Evolutionary conservation across 306 rosid genomes (phyloP).

Genomic region (Casuarina cunninghamiana): DNA sequence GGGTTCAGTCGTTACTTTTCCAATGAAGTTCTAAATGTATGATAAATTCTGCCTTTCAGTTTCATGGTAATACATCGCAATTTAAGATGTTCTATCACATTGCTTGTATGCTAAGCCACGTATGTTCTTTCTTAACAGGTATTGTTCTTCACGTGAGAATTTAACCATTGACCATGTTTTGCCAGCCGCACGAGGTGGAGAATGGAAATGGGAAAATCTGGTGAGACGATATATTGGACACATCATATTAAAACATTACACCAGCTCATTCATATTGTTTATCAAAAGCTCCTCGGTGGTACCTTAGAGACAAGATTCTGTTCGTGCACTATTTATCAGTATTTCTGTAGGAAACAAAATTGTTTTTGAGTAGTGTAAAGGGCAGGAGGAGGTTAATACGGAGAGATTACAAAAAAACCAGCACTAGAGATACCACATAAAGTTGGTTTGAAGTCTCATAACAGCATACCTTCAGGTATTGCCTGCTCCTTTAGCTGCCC

Average conservation of each 20-base stretch:
- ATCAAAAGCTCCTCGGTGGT: conserved; percentile 4
- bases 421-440: not conserved
- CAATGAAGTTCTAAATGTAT: not conserved
- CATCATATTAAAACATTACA: not conserved
- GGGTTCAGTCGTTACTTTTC: not conserved
- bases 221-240: conserved; percentile 40
- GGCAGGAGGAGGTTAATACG: not conserved
- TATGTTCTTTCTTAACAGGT: conserved; percentile 52
- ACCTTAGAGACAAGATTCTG: not conserved
- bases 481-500: not conserved
- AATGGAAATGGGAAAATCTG: conserved; percentile 95
- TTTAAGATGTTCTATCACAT: not conserved
- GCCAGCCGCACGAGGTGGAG: conserved; percentile 79
- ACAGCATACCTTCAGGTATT: not conserved
- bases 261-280: conserved; percentile 5
- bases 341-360: not conserved
- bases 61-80: not conserved
- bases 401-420: not conserved
- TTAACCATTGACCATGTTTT: conserved; percentile 93
- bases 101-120: conserved; percentile 5
- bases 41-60: not conserved
- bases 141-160: conserved; percentile 75
- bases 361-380: not conserved
- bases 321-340: conserved; percentile 7
- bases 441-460: not conserved